Evolutionary conservation across 257 asterid genomes (phyloP), one percentile per base, ranked within the genome.

Genomic region (Penstemon eatonii): DNA sequence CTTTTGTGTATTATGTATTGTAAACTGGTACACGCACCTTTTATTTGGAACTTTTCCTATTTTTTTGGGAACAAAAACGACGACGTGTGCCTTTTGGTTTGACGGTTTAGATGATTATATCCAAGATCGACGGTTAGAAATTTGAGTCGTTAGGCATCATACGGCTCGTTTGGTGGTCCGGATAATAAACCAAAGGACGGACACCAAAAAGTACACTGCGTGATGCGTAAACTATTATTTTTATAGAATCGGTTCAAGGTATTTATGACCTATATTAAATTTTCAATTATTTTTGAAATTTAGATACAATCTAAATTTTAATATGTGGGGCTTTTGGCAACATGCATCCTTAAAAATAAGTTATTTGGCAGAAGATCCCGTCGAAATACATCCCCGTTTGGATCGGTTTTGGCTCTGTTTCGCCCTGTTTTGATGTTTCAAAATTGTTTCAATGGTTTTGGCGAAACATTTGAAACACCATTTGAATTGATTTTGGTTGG

Each of bases 41-140:
- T 9, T 7, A 40, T 13, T 65, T 51, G 19, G 39, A 39, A 8
- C 41, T 18, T 54, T 56, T 10, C 5, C 13, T n/a, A 0, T 15
- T 18, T 15, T 53, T 41, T 1, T 65, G 0, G 60, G 60, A 65
- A 15, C 18, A 36, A 12, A 4, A 65, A 15, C 12, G 12, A n/a
- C 6, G 40, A 42, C 15, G 45, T 10, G 45, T 43, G 57, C 37
- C 38, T 19, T 7, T 0, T 10, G 53, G 39, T 15, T 70, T 8
- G 53, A 70, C 68, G 68, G 68, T 51, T 50, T 62, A 70, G 74
- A 70, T 70, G 50, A 42, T 18, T 42, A 11, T 51, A 33, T 6
- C 41, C 58, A 2, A 5, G 52, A 69, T 69, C 67, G 60, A 66
- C 63, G 63, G 62, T n/a, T 43, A 52, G 5, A 52, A 13, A 4